Conservation (phyloP, 106 monocot genomes). For the Vanilla planifolia region DNA sequence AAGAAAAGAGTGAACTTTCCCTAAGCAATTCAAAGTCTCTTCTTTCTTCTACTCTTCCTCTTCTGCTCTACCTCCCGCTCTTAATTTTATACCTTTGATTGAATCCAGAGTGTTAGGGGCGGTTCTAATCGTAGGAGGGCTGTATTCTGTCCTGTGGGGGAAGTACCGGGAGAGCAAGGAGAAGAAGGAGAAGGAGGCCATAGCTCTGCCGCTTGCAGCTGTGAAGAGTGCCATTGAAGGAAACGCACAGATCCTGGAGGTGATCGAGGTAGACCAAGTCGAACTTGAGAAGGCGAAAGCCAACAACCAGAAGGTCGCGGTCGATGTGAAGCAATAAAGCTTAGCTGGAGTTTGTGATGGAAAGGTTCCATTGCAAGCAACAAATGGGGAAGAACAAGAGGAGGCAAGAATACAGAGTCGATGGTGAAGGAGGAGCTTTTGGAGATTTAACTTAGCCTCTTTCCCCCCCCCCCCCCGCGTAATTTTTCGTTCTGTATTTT, state of each 20-base stretch:
- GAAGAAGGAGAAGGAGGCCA: constrained; percentile 13
- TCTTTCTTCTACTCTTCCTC: not conserved
- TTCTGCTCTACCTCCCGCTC: not conserved
- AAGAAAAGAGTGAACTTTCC: not conserved
- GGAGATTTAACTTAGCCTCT: not conserved
- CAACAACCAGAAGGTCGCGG: constrained; percentile 1
- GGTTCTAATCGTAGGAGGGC: constrained; percentile 58
- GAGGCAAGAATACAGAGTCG: not conserved
- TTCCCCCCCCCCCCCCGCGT: not conserved
- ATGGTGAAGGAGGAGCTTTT: not conserved
- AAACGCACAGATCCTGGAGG: constrained; percentile 11
- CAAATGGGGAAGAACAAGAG: no score
- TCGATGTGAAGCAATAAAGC: not conserved
- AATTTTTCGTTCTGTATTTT: not conserved
- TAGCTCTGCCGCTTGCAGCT: constrained; percentile 25
- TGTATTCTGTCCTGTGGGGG: constrained; percentile 83
- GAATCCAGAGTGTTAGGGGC: constrained; percentile 63
- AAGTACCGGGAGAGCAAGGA: constrained; percentile 73
- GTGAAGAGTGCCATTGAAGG: constrained; percentile 14
- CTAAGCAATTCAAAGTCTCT: not conserved
- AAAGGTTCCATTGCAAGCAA: no score
- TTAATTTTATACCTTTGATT: not conserved
- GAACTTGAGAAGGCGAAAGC: constrained; percentile 4
- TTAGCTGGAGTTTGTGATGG: not conserved
- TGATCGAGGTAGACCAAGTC: constrained; percentile 9